Percentiles rank a stretch among this genome's conserved stretches.
These are phyloP conservation scores for Suhomyces taliae DNA, from an alignment of 1,139 yeast genomes.

Conservation along the genomic window DNA sequence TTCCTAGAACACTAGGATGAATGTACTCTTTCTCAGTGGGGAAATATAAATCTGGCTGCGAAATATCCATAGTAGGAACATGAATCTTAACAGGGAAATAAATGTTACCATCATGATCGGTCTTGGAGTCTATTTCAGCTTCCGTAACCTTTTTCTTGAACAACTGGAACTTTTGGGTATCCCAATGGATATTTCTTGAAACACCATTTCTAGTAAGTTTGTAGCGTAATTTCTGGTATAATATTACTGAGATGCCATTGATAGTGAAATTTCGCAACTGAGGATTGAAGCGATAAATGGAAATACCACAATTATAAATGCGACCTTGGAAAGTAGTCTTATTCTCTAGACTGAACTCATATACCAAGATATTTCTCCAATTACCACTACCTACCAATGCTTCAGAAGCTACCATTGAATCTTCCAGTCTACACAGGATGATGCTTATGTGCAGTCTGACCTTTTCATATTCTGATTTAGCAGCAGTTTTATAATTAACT, in stretches of 20 bases:
- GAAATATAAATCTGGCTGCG: not conserved
- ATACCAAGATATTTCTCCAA: constrained; percentile 20
- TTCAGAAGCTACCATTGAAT: constrained; percentile 5
- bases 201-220: constrained; percentile 2
- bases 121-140: constrained; percentile 3
- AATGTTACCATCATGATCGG: constrained; percentile 1
- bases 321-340: constrained; percentile 17
- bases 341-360: constrained; percentile 17
- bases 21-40: constrained; percentile 8
- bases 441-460: constrained; percentile 1
- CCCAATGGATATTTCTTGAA: constrained; percentile 6
- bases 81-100: not conserved
- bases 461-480: not conserved
- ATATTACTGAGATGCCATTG: constrained; percentile 10
- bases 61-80: constrained; percentile 1
- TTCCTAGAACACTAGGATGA: constrained; percentile 12
- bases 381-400: constrained; percentile 15
- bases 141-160: constrained; percentile 7
- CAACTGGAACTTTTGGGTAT: constrained; percentile 11
- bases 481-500: constrained; percentile 3
- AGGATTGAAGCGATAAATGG: constrained; percentile 9
- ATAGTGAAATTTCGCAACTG: constrained; percentile 13
- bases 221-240: constrained; percentile 12
- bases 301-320: constrained; percentile 8
- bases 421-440: constrained; percentile 13